Evolutionary conservation across 768 basidiomycete species (phyloP).

Genomic region (Serendipita sp.): DNA sequence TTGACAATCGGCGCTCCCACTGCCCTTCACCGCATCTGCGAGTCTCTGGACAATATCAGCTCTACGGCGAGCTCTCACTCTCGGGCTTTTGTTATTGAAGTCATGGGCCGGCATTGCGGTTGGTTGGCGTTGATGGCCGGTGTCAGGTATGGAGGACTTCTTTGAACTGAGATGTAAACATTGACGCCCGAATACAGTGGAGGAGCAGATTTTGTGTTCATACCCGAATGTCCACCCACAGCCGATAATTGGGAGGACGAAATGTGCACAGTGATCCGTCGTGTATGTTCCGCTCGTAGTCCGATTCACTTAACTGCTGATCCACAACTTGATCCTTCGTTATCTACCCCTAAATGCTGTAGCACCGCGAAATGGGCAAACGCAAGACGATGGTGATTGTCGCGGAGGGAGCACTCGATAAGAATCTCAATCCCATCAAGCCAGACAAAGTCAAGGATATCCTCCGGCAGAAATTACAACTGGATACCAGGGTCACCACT

Average conservation of each 20-base stretch:
- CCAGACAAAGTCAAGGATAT: constrained; percentile 85
- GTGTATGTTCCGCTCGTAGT: constrained; percentile 31
- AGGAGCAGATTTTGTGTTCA: constrained; percentile 95
- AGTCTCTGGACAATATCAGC: constrained; percentile 95
- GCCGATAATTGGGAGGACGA: constrained; percentile 73
- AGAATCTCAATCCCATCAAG: constrained; percentile 76
- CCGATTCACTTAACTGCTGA: background rate
- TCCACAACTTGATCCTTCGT: background rate
- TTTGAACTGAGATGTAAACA: background rate
- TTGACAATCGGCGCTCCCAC: constrained; percentile 94
- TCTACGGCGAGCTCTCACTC: constrained; percentile 94
- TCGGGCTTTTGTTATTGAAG: constrained; percentile 93
- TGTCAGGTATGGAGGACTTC: constrained; percentile 44
- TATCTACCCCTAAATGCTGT: constrained; percentile 4
- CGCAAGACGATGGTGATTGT: constrained; percentile 98
- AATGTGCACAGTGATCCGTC: constrained; percentile 74
- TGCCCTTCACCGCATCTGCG: constrained; percentile 91
- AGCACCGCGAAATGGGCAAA: constrained; percentile 89
- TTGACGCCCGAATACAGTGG: constrained; percentile 29
- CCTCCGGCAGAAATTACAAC: constrained; percentile 66
- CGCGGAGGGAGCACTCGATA: constrained; percentile 89
- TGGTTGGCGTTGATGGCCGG: constrained; percentile 93
- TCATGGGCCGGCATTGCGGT: constrained; percentile 99
- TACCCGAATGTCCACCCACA: constrained; percentile 81
- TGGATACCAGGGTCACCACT: constrained; percentile 93